Percentiles rank a stretch among this genome's conserved stretches.
Evolutionary conservation across 495 filamentous ascomycete species (phyloP).

Genomic region (Trichocladium antarcticum): DNA sequence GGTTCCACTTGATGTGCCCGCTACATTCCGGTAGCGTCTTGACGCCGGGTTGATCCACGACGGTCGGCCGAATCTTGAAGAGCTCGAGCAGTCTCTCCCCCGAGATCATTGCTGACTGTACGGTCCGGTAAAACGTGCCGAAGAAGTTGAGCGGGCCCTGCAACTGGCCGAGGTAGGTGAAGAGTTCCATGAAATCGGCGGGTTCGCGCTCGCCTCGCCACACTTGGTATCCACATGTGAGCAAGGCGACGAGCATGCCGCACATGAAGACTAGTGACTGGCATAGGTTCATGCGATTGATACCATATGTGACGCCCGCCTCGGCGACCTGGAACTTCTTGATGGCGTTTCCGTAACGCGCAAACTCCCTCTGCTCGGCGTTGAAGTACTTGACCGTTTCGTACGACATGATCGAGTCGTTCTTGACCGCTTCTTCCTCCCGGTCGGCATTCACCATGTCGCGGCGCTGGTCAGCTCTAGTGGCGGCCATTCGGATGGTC

Average conservation of each 20-base stretch:
- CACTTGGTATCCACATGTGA: constrained; percentile 69
- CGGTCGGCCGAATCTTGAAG: constrained; percentile 81
- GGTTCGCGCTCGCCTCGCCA: constrained; percentile 57
- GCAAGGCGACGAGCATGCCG: constrained; percentile 66
- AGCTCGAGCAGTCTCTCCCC: constrained; percentile 89
- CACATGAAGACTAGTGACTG: constrained; percentile 92
- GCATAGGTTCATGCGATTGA: constrained; percentile 86
- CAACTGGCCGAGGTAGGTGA: constrained; percentile 87
- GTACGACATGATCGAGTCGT: constrained; percentile 94
- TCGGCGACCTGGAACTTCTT: constrained; percentile 74
- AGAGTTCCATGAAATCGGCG: constrained; percentile 65
- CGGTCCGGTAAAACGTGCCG: constrained; percentile 92
- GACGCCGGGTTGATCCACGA: constrained; percentile 52
- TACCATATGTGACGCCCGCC: constrained; percentile 74
- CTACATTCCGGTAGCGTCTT: constrained; percentile 50
- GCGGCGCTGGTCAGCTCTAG: constrained; percentile 77
- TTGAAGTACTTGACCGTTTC: constrained; percentile 99
- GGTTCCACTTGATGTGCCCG: constrained; percentile 72
- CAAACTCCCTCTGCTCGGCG: constrained; percentile 86
- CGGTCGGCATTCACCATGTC: constrained; percentile 90
- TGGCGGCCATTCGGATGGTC: constrained; percentile 90
- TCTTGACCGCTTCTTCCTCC: constrained; percentile 94
- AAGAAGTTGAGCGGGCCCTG: constrained; percentile 95
- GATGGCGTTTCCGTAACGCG: constrained; percentile 70
- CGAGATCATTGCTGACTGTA: constrained; percentile 94